Percentiles rank a stretch among this genome's conserved stretches.
Evolutionary conservation across 202 grass and related monocot species (phyloP).

Genomic region (Dendrocalamus latiflorus): DNA sequence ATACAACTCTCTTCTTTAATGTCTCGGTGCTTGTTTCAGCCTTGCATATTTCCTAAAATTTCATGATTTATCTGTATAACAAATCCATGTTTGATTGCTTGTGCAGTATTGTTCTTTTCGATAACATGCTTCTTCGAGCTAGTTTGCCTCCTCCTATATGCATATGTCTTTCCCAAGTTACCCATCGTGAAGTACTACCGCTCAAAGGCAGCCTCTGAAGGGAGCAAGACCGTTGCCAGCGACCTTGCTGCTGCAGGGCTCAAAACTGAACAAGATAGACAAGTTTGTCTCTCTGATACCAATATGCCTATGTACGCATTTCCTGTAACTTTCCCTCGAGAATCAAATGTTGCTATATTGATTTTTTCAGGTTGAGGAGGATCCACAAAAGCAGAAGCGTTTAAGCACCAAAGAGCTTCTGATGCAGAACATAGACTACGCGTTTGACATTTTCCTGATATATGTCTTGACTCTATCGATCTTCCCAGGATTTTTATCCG

Average conservation of each 20-base stretch:
- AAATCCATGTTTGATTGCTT: neutral
- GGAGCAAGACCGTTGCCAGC: conserved; percentile 72
- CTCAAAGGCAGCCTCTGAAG: conserved; percentile 84
- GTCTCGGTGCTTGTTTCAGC: neutral
- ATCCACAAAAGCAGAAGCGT: conserved; percentile 43
- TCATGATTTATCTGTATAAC: neutral
- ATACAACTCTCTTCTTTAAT: neutral
- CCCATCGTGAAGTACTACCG: conserved; percentile 88
- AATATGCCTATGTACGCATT: neutral
- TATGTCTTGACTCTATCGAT: conserved; percentile 82
- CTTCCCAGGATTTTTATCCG: conserved; percentile 82
- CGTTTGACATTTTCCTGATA: conserved; percentile 58
- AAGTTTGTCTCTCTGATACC: neutral
- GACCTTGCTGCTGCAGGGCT: conserved; percentile 81
- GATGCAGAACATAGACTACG: conserved; percentile 63
- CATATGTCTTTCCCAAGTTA: conserved; percentile 77
- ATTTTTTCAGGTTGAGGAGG: conserved; percentile 51
- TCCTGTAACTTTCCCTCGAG: neutral
- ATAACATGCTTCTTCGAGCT: conserved; percentile 87
- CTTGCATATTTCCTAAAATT: neutral
- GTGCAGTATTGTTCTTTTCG: conserved; percentile 82
- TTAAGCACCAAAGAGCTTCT: conserved; percentile 65
- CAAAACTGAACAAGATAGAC: conserved; percentile 10
- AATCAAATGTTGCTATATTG: neutral
- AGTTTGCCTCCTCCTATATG: conserved; percentile 65